A percentile compares a stretch with the other conserved stretches of the same genome.
phyloP scores from a whole-genome alignment of 371 early-diverging fungal genomes.

The Actinomortierella ambigua region DNA sequence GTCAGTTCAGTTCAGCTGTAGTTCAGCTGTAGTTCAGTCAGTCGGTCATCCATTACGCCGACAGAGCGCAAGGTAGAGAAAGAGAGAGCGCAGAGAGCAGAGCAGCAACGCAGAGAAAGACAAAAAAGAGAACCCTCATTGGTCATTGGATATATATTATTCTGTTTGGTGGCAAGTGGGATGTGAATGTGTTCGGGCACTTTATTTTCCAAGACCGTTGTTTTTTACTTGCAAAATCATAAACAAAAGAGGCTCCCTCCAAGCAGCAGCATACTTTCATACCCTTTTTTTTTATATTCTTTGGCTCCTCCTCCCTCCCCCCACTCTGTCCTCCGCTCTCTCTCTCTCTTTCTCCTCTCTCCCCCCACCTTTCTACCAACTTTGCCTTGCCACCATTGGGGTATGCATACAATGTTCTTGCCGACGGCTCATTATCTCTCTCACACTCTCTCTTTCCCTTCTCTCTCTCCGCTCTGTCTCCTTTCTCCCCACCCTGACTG shows the following conservation, averaged over 20 bases:
- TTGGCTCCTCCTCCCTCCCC: conserved; percentile 1
- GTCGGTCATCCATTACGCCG: neutral
- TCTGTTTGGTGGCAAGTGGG: too few relatives aligned
- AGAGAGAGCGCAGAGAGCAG: neutral
- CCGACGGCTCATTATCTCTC: neutral
- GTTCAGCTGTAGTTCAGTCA: too few relatives aligned
- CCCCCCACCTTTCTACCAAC: neutral
- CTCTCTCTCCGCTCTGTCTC: too few relatives aligned
- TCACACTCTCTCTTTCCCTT: neutral
- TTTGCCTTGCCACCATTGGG: neutral
- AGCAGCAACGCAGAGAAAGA: neutral
- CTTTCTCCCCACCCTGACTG: too few relatives aligned
- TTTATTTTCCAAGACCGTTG: neutral
- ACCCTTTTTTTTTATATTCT: neutral
- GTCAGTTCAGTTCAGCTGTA: too few relatives aligned
- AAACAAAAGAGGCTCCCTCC: neutral
- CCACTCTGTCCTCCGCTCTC: neutral
- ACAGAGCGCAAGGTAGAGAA: neutral
- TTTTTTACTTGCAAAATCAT: neutral
- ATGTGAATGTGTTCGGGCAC: neutral
- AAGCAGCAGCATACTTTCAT: too few relatives aligned
- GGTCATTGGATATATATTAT: neutral
- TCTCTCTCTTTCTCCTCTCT: neutral
- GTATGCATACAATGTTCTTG: neutral
- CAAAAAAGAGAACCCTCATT: neutral